Base-by-base conservation (phyloP, 2,329 filamentous ascomycete genomes). In the Sclerotinia sclerotiorum region DNA sequence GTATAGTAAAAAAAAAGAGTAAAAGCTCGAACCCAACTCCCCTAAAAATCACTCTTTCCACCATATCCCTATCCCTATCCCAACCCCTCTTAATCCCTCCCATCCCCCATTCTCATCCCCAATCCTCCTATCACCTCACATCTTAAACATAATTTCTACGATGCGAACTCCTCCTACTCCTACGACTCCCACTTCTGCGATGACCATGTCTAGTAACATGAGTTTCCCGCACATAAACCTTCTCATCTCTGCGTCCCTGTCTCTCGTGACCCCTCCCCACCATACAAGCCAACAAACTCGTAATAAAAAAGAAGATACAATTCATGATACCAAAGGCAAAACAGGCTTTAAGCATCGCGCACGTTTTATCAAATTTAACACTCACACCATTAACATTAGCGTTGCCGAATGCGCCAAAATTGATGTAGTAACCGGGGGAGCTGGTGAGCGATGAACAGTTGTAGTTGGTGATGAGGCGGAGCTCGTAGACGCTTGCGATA, bases 271-370 rank as follows among this genome's bases (percentile, higher is more conserved):
- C 65, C 19, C 71, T 67, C 0, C 74, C 72, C 27, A 75, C 72
- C 54, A 75, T 69, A 72, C 82, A 85, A 35, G 93, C 92, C 55
- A 95, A 82, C 39, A 94, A 80, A 64, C 87, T 85, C 4, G 92
- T 95, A 76, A 90, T 82, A 78, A 90, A 89, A 81, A 97, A 97
- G 78, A 94, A 89, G 72, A 95, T 82, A 73, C 83, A 82, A 79
- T 95, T 92, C 85, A 97, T 96, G 79, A 98, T 97, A 61, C 87
- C 93, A 73, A 97, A 89, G 3, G 93, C 94, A 80, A 93, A 98
- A 73, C 84, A 85, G 0, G 94, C 90, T 85, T 97, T 98, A 76
- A 97, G 87, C 92, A 97, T 95, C 62, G 90, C 87, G 81, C 94
- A 98, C 6, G 88, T 87, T 84, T 94, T 94, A 79, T 92, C 84